phyloP scores from a whole-genome alignment of 495 filamentous ascomycete genomes.

The Annulohypoxylon nitens region DNA sequence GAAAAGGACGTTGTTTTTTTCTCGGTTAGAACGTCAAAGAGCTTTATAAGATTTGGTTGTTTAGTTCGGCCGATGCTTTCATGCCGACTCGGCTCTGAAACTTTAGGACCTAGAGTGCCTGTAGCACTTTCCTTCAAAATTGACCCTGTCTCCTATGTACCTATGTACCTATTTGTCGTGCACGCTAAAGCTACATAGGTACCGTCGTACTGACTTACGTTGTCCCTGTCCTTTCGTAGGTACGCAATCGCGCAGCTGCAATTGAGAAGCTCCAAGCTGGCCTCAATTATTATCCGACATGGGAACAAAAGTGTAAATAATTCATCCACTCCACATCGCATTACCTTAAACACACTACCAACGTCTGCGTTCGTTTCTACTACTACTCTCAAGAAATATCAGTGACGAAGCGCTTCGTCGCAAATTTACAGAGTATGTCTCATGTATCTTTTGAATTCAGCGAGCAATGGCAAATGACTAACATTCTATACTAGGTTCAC shows the following conservation, averaged over 20 bases:
- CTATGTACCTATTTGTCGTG: not conserved
- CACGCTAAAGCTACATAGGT: not conserved
- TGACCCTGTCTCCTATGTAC: not conserved
- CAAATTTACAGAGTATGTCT: slow-evolving; percentile 25
- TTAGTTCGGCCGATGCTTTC: too few species aligned
- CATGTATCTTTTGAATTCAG: not conserved
- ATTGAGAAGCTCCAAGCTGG: slow-evolving; percentile 48
- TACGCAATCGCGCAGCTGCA: not conserved
- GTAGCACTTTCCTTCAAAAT: too few species aligned
- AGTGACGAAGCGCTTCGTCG: slow-evolving; percentile 1
- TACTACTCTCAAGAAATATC: not conserved
- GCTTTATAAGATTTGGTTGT: too few species aligned
- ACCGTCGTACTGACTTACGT: slow-evolving; percentile 16
- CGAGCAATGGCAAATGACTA: slow-evolving; percentile 19
- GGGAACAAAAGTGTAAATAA: slow-evolving; percentile 28
- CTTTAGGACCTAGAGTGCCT: too few species aligned
- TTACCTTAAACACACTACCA: not conserved
- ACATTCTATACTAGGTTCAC: slow-evolving; percentile 29
- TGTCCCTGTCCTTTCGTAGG: not conserved
- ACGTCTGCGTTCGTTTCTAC: slow-evolving; percentile 8
- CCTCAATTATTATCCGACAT: slow-evolving; percentile 45
- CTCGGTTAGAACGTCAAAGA: too few species aligned
- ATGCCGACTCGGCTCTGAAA: too few species aligned
- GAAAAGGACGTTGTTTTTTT: too few species aligned
- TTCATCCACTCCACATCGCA: slow-evolving; percentile 10